Evolutionary conservation across 2,329 filamentous ascomycete species (phyloP).

Genomic region (Venturia asperata): DNA sequence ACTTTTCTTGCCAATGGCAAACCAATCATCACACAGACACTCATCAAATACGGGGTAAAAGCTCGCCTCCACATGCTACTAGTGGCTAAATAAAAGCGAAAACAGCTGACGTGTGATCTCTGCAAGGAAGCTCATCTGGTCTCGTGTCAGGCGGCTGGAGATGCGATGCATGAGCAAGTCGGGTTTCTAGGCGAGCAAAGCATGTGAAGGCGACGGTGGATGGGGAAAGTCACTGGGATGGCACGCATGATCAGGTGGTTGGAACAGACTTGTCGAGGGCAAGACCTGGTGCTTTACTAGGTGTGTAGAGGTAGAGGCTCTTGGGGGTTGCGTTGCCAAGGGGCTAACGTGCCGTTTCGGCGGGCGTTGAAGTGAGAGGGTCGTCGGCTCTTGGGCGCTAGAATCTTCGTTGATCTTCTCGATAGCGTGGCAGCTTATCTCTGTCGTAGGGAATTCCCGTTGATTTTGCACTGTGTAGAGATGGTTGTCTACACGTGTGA

Average conservation of each 20-base stretch:
- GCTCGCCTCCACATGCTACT: not conserved
- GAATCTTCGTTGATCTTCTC: not conserved
- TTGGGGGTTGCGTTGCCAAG: not conserved
- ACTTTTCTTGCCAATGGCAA: too few species aligned
- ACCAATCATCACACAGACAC: too few species aligned
- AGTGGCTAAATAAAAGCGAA: not conserved
- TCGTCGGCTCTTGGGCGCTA: not conserved
- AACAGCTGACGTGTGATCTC: not conserved
- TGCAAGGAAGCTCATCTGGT: not conserved
- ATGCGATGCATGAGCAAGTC: not conserved
- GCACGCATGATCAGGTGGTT: not conserved
- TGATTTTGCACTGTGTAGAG: too few species aligned
- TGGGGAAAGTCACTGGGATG: too few species aligned
- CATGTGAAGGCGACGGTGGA: not conserved
- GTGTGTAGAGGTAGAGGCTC: too few species aligned
- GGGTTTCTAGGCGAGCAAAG: not conserved
- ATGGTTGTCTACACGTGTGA: too few species aligned
- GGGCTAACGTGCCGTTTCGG: not conserved
- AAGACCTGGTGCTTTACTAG: too few species aligned
- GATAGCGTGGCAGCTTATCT: too few species aligned
- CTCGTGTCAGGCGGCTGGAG: not conserved
- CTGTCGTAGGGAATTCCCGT: too few species aligned
- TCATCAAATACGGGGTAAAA: too few species aligned
- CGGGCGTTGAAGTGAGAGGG: not conserved
- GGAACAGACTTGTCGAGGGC: not conserved